Conservation (phyloP, 805 yeast species). For the Starmerella powellii region DNA sequence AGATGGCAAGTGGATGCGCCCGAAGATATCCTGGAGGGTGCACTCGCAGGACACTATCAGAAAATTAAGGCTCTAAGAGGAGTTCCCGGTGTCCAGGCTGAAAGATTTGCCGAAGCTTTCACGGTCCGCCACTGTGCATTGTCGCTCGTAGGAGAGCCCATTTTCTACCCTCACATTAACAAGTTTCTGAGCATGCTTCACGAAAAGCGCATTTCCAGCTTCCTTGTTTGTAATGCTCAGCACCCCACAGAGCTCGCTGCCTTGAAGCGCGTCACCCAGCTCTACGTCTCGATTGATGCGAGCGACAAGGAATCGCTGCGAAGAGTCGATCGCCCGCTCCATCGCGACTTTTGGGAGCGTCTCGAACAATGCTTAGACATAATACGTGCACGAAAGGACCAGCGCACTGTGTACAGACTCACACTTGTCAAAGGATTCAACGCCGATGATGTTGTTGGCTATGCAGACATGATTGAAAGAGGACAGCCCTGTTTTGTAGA, state of each 20-base stretch:
- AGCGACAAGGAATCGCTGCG: slow-evolving; percentile 72
- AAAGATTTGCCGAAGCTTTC: slow-evolving; percentile 83
- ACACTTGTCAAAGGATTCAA: slow-evolving; percentile 89
- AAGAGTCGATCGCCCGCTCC: slow-evolving; percentile 76
- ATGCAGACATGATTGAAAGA: slow-evolving; percentile 73
- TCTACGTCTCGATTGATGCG: slow-evolving; percentile 88
- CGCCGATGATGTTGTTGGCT: slow-evolving; percentile 59
- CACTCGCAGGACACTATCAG: slow-evolving; percentile 76
- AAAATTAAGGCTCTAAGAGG: slow-evolving; percentile 92
- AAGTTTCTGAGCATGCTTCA: slow-evolving; percentile 74
- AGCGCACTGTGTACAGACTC: slow-evolving; percentile 80
- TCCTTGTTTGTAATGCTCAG: slow-evolving; percentile 89
- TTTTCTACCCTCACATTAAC: slow-evolving; percentile 82
- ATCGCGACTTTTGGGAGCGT: slow-evolving; percentile 88
- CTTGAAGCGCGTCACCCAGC: slow-evolving; percentile 69
- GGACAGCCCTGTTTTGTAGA: slow-evolving; percentile 82
- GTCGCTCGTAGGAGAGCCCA: slow-evolving; percentile 89
- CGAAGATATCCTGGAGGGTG: slow-evolving; percentile 70
- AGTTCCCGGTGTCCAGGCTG: slow-evolving; percentile 86
- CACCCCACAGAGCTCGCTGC: slow-evolving; percentile 73
- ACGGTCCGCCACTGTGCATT: slow-evolving; percentile 82
- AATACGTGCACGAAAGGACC: slow-evolving; percentile 61
- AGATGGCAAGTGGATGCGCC: slow-evolving; percentile 93
- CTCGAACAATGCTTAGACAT: slow-evolving; percentile 70
- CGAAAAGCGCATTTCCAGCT: slow-evolving; percentile 66